phyloP scores from a whole-genome alignment of 805 yeast species.

The Lipomyces anomalus region DNA sequence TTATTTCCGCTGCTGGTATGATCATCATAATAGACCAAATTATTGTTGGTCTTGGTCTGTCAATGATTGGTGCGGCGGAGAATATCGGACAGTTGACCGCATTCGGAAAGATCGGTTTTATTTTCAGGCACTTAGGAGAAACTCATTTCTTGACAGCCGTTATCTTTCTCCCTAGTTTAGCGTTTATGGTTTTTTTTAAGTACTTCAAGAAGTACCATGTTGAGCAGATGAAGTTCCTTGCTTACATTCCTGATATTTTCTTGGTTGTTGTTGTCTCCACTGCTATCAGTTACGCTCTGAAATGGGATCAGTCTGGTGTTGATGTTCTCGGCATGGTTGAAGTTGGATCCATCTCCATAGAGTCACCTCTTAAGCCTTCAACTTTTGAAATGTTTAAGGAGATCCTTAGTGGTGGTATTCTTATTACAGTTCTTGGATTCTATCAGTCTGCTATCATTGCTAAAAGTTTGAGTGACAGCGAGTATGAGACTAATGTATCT shows the following conservation, averaged over 20 bases:
- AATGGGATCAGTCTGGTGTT: conserved; percentile 44
- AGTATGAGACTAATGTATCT: conserved; percentile 47
- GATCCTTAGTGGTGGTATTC: conserved; percentile 61
- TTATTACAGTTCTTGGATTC: conserved; percentile 81
- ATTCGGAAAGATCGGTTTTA: conserved; percentile 57
- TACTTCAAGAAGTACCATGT: conserved; percentile 25
- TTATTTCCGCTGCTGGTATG: conserved; percentile 77
- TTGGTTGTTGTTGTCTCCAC: conserved; percentile 63
- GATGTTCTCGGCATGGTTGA: conserved; percentile 64
- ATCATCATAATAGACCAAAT: conserved; percentile 75
- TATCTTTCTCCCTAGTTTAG: conserved; percentile 52
- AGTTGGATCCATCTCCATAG: conserved; percentile 45
- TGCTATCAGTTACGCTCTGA: conserved; percentile 41
- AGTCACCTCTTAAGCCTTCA: conserved; percentile 51
- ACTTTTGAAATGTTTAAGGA: conserved; percentile 47
- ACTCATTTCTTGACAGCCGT: conserved; percentile 57
- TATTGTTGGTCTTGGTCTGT: conserved; percentile 67
- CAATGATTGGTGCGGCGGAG: conserved; percentile 40
- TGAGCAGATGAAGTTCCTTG: conserved; percentile 40
- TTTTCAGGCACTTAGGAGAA: conserved; percentile 42
- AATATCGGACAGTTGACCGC: conserved; percentile 63
- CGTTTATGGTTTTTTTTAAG: conserved; percentile 41
- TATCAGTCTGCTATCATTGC: conserved; percentile 92
- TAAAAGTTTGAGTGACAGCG: conserved; percentile 72
- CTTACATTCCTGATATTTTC: conserved; percentile 80